Conservation (phyloP, 2,329 filamentous ascomycete genomes). For the Pyrenophora tritici-repentis region DNA sequence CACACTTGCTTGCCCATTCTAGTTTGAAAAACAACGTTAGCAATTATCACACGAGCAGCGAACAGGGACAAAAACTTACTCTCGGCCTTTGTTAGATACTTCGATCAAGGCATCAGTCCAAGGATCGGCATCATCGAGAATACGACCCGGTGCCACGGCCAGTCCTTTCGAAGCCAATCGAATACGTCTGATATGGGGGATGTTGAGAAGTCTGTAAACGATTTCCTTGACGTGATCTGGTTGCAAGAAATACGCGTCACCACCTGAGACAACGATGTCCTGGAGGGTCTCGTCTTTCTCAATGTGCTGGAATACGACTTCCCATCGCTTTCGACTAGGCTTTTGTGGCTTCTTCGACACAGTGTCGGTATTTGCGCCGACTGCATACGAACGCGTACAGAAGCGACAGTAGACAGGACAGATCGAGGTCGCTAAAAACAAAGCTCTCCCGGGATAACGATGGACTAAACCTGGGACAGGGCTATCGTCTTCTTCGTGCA, state of each 20-base stretch:
- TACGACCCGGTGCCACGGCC: constrained; percentile 62
- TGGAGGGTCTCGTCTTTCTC: constrained; percentile 55
- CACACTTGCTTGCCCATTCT: constrained; percentile 62
- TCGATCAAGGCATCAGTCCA: constrained; percentile 61
- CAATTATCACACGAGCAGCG: not conserved
- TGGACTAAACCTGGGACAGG: constrained; percentile 64
- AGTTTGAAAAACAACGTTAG: not conserved
- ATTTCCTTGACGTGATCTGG: constrained; percentile 60
- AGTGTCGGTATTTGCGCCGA: constrained; percentile 60
- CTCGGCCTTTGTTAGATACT: constrained; percentile 57
- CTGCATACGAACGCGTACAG: constrained; percentile 65
- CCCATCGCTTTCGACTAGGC: constrained; percentile 57
- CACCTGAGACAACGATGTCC: constrained; percentile 67
- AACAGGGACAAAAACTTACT: constrained; percentile 15
- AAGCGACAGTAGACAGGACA: constrained; percentile 68
- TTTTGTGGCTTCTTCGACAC: constrained; percentile 50
- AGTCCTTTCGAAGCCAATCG: constrained; percentile 67
- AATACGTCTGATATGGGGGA: constrained; percentile 64
- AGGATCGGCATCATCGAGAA: constrained; percentile 57
- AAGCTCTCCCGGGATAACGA: constrained; percentile 66
- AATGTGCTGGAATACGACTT: constrained; percentile 63
- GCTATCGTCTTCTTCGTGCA: constrained; percentile 62
- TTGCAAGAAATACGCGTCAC: constrained; percentile 64
- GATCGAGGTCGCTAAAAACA: constrained; percentile 64
- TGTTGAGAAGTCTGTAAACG: constrained; percentile 59